Percentiles rank a stretch among this genome's conserved stretches.
phyloP scores from a whole-genome alignment of 345 rosid species.

The Arabidopsis arenosa region DNA sequence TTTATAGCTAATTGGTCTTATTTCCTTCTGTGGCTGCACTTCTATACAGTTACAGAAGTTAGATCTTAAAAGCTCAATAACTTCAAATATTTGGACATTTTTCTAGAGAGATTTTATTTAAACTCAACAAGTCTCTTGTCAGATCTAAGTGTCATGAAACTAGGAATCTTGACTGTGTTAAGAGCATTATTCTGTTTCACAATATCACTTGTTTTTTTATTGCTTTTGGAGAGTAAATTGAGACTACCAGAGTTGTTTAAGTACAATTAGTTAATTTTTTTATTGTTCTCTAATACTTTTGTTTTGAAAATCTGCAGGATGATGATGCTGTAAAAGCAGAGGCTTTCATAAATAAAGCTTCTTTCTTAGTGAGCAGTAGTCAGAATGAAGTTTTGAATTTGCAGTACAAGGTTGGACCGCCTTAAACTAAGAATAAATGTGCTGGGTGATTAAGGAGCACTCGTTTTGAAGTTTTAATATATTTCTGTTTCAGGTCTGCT shows the following conservation, averaged over 20 bases:
- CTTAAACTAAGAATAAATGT: constrained; percentile 8
- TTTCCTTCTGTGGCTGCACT: background rate
- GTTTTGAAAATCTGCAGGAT: constrained; percentile 62
- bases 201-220: background rate
- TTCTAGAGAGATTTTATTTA: background rate
- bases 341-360: constrained; percentile 94
- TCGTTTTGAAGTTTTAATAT: background rate
- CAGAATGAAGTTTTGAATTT: constrained; percentile 90
- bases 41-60: constrained; percentile 4
- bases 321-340: constrained; percentile 99
- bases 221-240: background rate
- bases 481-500: constrained; percentile 68
- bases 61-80: background rate
- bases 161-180: background rate
- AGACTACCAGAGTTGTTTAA: constrained; percentile 13
- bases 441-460: constrained; percentile 10
- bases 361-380: constrained; percentile 95
- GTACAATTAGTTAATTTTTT: background rate
- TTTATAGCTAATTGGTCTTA: background rate
- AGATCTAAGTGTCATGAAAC: constrained; percentile 8
- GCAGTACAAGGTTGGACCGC: constrained; percentile 75
- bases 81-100: background rate
- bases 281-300: constrained; percentile 1
- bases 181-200: background rate
- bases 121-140: constrained; percentile 19